phyloP scores from a whole-genome alignment of 2,329 filamentous ascomycete genomes.

The Sclerotiophoma versabilis region DNA sequence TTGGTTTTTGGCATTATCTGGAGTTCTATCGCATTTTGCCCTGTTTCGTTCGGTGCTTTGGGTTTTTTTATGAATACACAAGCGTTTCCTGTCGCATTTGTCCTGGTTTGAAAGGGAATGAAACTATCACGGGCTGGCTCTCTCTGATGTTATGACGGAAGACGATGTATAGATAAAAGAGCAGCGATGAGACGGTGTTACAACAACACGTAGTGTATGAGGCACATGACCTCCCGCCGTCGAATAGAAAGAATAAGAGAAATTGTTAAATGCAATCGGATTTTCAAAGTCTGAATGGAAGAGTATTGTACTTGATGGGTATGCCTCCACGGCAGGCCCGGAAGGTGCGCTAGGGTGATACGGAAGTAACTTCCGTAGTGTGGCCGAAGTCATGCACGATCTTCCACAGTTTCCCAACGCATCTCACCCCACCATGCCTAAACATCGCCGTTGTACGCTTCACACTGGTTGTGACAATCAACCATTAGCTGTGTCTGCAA shows the following conservation, averaged over 20 bases:
- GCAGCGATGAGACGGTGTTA: constrained; percentile 1
- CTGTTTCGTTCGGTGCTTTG: constrained; percentile 9
- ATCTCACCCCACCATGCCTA: no score
- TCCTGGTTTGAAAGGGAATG: constrained; percentile 10
- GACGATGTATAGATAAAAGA: constrained; percentile 20
- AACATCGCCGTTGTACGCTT: no score
- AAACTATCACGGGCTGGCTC: constrained; percentile 19
- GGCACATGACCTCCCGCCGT: constrained; percentile 3
- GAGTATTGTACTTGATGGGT: neutral
- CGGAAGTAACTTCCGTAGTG: no score
- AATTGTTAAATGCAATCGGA: neutral
- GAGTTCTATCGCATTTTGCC: constrained; percentile 23
- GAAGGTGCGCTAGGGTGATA: no score
- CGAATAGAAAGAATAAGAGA: constrained; percentile 1
- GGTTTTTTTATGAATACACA: constrained; percentile 16
- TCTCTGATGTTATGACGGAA: constrained; percentile 20
- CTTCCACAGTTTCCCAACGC: no score
- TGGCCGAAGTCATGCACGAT: no score
- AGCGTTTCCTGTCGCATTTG: constrained; percentile 22
- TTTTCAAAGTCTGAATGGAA: neutral
- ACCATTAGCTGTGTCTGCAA: no score
- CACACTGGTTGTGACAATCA: no score
- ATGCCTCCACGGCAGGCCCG: no score
- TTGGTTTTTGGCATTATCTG: constrained; percentile 26
- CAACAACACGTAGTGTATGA: constrained; percentile 1